A percentile compares a stretch with the other conserved stretches of the same genome.
Conservation (phyloP, 2,329 filamentous ascomycete genomes). For the Hymenoscyphus scutula region DNA sequence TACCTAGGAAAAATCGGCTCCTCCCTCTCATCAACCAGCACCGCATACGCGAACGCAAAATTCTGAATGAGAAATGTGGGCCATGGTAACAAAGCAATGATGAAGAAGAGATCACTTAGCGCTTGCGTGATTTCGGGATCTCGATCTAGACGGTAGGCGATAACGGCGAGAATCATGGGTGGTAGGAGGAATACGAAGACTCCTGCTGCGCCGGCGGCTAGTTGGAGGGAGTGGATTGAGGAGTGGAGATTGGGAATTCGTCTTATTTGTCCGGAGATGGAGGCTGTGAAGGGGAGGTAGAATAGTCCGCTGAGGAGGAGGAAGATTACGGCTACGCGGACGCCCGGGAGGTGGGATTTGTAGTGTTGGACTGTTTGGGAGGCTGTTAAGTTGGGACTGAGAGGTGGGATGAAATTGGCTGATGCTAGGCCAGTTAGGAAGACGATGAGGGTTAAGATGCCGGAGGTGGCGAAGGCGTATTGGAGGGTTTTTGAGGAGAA, state of each 20-base stretch:
- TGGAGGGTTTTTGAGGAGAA: not conserved
- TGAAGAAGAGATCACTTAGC: not conserved
- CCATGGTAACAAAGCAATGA: not conserved
- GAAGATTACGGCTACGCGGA: not conserved
- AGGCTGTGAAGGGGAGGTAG: not conserved
- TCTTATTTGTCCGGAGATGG: not conserved
- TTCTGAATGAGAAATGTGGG: not conserved
- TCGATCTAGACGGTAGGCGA: not conserved
- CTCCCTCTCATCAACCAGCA: not conserved
- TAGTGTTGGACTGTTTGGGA: not conserved
- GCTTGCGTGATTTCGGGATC: not conserved
- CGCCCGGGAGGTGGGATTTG: not conserved
- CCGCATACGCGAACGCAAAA: not conserved
- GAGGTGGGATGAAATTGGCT: not conserved
- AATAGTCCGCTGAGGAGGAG: not conserved
- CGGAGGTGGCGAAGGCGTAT: not conserved
- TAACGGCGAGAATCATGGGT: not conserved
- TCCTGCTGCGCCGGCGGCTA: not conserved
- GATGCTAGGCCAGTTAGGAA: not conserved
- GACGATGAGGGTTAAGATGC: not conserved
- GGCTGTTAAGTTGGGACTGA: not conserved
- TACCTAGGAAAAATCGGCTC: slow-evolving; percentile 2
- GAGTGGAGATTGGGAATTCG: slow-evolving; percentile 1
- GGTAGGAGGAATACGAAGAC: not conserved
- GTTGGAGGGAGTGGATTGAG: not conserved